phyloP scores from a whole-genome alignment of 345 rosid species.

The Bruguiera sexangula region DNA sequence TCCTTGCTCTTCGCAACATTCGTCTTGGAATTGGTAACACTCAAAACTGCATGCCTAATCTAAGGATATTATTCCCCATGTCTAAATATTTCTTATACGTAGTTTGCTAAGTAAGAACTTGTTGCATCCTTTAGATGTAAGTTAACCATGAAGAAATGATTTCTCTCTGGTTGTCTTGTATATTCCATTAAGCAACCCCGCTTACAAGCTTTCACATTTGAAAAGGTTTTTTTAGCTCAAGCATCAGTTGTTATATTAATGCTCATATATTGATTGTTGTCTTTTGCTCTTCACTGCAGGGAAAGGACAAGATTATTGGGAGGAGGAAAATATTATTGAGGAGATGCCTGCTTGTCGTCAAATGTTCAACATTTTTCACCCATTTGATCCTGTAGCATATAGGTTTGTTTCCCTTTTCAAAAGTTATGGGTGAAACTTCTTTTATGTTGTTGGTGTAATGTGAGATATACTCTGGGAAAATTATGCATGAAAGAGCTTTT shows the following conservation, averaged over 20 bases:
- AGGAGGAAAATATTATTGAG: constrained; percentile 66
- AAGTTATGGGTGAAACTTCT: not conserved
- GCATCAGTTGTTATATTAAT: no score
- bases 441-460: constrained; percentile 1
- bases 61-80: not conserved
- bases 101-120: no score
- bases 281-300: constrained; percentile 40
- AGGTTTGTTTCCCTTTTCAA: constrained; percentile 46
- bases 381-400: constrained; percentile 97
- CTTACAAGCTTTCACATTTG: no score
- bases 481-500: no score
- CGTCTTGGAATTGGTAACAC: constrained; percentile 82
- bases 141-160: no score
- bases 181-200: no score
- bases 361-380: constrained; percentile 98
- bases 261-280: not conserved
- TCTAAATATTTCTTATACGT: not conserved
- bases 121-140: no score
- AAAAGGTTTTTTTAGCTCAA: no score
- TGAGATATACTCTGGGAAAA: no score
- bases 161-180: no score
- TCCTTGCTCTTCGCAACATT: constrained; percentile 86
- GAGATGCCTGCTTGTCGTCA: constrained; percentile 95
- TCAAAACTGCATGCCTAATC: not conserved
- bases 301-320: constrained; percentile 86